Evolutionary conservation across 2,329 filamentous ascomycete species (phyloP), one percentile per base, ranked within the genome.

Genomic region (Fusarium avenaceum): DNA sequence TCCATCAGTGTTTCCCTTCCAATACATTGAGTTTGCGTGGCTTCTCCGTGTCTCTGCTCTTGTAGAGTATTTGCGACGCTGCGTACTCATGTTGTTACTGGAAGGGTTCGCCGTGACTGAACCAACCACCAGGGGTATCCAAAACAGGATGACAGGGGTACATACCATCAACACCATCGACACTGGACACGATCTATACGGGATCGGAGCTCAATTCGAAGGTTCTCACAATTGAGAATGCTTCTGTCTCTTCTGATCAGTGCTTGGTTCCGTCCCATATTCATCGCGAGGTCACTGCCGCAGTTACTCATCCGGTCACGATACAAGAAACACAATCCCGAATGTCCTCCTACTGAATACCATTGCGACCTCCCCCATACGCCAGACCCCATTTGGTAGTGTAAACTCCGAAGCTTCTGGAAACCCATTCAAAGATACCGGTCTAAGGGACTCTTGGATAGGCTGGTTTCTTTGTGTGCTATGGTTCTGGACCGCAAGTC

Each of bases 141-240:
- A 8, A 13, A 5, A 17, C 24, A 38, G 24, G 17, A 11, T 26
- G 20, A 4, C 3, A 13, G 8, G 26, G 8, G 33, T 28, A 46
- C 7, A 6, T 15, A 8, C 5, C 22, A 7, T 7, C 8, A n/a
- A 33, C 22, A 8, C 5, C 22, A 7, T 7, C 8, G 15, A 33
- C 22, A 17, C 17, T 10, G 43, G 20, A 11, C 5, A 15, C 20
- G 19, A 46, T 20, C 20, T 38, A 10, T 17, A 22, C 8, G 55
- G 55, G 6, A 58, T 58, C 39, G 55, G 55, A n/a, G 32, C 40
- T 7, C 55, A 58, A n/a, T 58, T 58, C 3, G 49, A 58, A 28
- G 15, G 17, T 11, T 20, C 11, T n/a, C 8, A 10, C 8, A 8
- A 10, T 38, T 38, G 35, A 38, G 33, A n/a, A 17, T 14, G 15